phyloP scores from a whole-genome alignment of 495 filamentous ascomycete species.

The Jackrogersella multiformis region DNA sequence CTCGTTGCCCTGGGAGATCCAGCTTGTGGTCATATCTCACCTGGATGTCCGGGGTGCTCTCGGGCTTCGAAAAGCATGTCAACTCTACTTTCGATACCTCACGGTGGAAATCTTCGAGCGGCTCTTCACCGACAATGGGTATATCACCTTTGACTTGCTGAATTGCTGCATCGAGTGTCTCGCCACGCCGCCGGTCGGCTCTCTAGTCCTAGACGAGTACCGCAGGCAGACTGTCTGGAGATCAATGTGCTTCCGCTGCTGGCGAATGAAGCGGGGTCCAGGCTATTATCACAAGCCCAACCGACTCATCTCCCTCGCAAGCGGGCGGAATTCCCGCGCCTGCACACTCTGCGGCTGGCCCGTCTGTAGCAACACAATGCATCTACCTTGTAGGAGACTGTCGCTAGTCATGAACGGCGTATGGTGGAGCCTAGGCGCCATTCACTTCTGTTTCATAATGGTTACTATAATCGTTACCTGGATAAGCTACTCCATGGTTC shows the following conservation, averaged over 20 bases:
- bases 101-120: background rate
- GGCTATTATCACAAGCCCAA: background rate
- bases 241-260: slow-evolving; percentile 18
- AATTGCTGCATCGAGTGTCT: slow-evolving; percentile 13
- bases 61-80: slow-evolving; percentile 48
- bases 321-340: background rate
- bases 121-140: background rate
- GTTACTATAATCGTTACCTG: background rate
- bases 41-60: slow-evolving; percentile 43
- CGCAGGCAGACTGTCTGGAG: background rate
- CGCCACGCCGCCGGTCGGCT: background rate
- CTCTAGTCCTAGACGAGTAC: slow-evolving; percentile 6
- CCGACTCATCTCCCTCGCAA: background rate
- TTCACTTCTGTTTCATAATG: background rate
- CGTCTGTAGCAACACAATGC: background rate
- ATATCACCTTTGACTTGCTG: background rate
- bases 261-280: slow-evolving; percentile 14
- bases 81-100: slow-evolving; percentile 21
- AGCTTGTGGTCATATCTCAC: slow-evolving; percentile 42
- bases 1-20: slow-evolving; percentile 44
- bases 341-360: slow-evolving; percentile 23
- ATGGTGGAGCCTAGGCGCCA: background rate
- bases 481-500: background rate
- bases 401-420: background rate
- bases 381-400: background rate